Evolutionary conservation across 768 basidiomycete genomes (phyloP).

Genomic region (Jaapia argillacea): DNA sequence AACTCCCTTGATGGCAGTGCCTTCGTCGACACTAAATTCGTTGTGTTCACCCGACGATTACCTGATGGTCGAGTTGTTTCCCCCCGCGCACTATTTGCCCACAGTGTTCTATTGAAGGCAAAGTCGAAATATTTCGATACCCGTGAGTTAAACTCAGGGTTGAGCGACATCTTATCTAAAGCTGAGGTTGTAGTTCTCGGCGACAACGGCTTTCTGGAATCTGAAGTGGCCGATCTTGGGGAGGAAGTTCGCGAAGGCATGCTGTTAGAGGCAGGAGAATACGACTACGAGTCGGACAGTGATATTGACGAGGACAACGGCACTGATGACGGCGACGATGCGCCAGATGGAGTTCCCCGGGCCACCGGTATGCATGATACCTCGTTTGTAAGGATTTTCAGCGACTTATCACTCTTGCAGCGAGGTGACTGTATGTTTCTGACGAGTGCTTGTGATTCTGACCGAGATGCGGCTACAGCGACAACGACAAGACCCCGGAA

Average conservation of each 20-base stretch:
- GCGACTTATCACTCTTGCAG: too few species aligned
- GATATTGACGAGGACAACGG: constrained; percentile 4
- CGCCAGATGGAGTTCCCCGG: background rate
- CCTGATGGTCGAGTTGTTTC: background rate
- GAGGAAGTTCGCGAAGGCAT: too few species aligned
- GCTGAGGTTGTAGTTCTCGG: too few species aligned
- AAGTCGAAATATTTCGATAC: constrained; percentile 1
- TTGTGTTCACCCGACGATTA: background rate
- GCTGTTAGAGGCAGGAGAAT: background rate
- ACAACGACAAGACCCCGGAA: background rate
- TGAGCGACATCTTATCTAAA: too few species aligned
- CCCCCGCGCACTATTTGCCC: constrained; percentile 1
- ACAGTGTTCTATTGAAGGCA: constrained; percentile 1
- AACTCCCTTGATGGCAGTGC: background rate
- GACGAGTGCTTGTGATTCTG: too few species aligned
- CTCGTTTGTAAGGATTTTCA: background rate
- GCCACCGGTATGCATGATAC: background rate
- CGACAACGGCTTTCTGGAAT: too few species aligned
- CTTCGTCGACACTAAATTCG: constrained; percentile 6
- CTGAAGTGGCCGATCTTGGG: too few species aligned
- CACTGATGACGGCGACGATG: too few species aligned
- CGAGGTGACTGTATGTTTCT: too few species aligned
- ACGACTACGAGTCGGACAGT: constrained; percentile 8
- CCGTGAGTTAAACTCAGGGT: constrained; percentile 1
- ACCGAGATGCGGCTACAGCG: background rate